Base-by-base conservation (phyloP, 208 protist species). In the Vickermania ingenoplastis region DNA sequence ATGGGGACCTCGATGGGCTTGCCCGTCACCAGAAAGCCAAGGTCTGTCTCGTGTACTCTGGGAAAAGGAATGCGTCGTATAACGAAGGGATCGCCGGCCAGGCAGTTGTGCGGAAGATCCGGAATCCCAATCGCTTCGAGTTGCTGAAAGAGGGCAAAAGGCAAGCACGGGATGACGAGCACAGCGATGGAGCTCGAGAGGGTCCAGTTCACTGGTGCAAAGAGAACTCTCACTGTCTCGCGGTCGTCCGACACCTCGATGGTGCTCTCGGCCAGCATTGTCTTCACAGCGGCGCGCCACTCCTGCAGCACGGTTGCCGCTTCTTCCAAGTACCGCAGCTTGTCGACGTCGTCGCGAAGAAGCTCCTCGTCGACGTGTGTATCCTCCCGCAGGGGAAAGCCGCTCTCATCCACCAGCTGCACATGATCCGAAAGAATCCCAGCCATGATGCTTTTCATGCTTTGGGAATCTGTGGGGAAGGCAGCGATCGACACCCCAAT, bases 111-210 rank as follows among this genome's bases (percentile, higher is more conserved):
- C 24, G 67, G 69, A 53, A 79, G 27, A 41, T 82, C 69, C 41
- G 73, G 58, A 28, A 72, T 53, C 24, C 56, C 71, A 1, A 71
- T 31, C 11, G 58, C 50, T 29, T 52, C 61, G 13, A 69, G 28
- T 11, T 65, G 50, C 59, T 71, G 71, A 31, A 83, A 79, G 50
- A 83, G 48, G 24, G 64, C 71, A 31, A 79, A 73, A 7, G 82
- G 77, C 41, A 89, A 41, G 53, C 76, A 81, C 11, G 82, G 82
- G 25, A 89, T 70, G 48, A 89, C 56, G 28, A 89, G 63, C 51
- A 79, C 54, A 2, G 71, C 68, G 17, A 67, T 57, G 41, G 67
- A 62, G 1, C 59, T 30, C 45, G 69, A 68, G 62, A 74, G 45
- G 41, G 71, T 51, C 59, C 69, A 69, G 5, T 31, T 25, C 1